Evolutionary conservation across 768 basidiomycete genomes (phyloP), one percentile per base, ranked within the genome.

Genomic region (Rhodotorula babjevae): DNA sequence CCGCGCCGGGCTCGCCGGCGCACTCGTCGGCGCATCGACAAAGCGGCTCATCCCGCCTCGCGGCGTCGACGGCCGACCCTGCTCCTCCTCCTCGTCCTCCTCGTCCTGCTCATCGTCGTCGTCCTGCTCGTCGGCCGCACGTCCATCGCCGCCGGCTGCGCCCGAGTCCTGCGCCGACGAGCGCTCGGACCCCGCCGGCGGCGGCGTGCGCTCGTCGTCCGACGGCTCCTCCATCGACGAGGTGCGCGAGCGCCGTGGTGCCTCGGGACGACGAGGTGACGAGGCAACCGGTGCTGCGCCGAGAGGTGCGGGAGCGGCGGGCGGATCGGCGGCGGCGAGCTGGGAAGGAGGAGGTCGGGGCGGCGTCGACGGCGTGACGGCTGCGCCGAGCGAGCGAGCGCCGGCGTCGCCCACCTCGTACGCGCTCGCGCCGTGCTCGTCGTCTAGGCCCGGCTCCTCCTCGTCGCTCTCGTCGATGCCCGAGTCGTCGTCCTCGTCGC

Each of bases 401-500:
- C 16, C 8, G 40, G 23, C 11, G 10, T 50, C 52, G 23, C 23
- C 11, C 53, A 2, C 50, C 33, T 47, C 47, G 15, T 29, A 42
- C 31, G 62, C n/a, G 21, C 60, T 33, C 19, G 29, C 68, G 12
- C 63, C 65, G 2, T 53, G n/a, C 19, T 18, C 57, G 23, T 27
- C 14, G 14, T 52, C 69, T 1, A 68, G 65, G 7, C 36, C 53
- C 11, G 69, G 67, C 15, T 67, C 67, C 27, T 62, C 52, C 19
- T 59, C 66, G 16, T 67, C 63, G 18, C 63, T 53, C n/a, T 69
- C 68, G 46, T 68, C 73, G 7, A 65, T 53, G 19, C 53, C 63
- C 36, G 71, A 74, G 33, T 75, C 57, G 49, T 73, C 76, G 52
- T 77, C 72, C 36, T 73, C 72, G 58, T 73, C 71, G 63, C 67